Evolutionary conservation across 345 rosid species (phyloP), one percentile per base, ranked within the genome.

Genomic region (Eucalyptus erythrocorys): DNA sequence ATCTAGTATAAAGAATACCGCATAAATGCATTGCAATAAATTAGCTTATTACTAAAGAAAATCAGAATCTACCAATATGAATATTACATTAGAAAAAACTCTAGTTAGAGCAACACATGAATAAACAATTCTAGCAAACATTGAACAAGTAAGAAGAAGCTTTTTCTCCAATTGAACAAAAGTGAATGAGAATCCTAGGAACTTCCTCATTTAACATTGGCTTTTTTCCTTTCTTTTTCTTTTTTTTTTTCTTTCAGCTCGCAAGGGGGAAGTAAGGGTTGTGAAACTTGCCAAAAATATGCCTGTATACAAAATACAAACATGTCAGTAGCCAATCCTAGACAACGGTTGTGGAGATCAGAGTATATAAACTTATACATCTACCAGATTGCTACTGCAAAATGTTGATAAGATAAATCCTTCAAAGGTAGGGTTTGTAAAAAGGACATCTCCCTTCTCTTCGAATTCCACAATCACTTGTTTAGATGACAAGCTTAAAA

Each of bases 1-100:
- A 92, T 95, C 97, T 92, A 93, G 88, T 89, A 90, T 85, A 64
- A 88, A 89, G 61, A 86, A 50, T 80, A 48, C 87, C 43, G 89
- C 48, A 55, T 55, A 85, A 90, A 82, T 88, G 85, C 42, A 59
- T 81, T 49, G 16, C 17, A 82, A 34, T 88, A 87, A 48, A 19
- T 76, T 19, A 15, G 10, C 76, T 5, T 64, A 64, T 64, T 64
- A 15, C 2, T 64, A 14, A 32, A n/a, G 11, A 64, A 64, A 64
- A 64, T 64, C 21, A 64, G 37, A 64, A n/a, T n/a, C 40, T 32
- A 64, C 19, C 40, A 2, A 64, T n/a, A 19, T 64, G 37, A 64
- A n/a, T 64, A 64, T 64, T 8, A n/a, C 40, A n/a, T 14, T n/a
- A 64, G 34, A n/a, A 64, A 7, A n/a, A 13, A 7, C 71, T 64